These are phyloP conservation scores for Astragalus glycyphyllos DNA, from an alignment of 306 rosid species.

Conservation along the genomic window DNA sequence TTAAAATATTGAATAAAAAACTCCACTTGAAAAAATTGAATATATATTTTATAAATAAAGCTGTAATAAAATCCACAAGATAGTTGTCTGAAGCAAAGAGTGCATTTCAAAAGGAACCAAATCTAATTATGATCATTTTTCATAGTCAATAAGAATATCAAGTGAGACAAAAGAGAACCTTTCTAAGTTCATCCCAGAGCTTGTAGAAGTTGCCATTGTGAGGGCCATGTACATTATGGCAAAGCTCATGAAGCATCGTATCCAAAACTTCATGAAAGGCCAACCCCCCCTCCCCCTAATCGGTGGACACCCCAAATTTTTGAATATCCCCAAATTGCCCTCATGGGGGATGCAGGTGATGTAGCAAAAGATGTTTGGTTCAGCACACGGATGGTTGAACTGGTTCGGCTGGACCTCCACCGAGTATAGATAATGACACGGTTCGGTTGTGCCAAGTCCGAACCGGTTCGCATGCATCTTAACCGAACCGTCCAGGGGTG, in stretches of 20 bases:
- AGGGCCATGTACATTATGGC: constrained; percentile 82
- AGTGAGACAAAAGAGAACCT: constrained; percentile 52
- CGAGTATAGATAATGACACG: no score
- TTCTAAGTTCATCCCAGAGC: constrained; percentile 96
- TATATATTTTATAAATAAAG: constrained; percentile 9
- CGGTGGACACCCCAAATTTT: no score
- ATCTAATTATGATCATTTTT: constrained; percentile 17
- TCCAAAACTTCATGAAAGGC: constrained; percentile 87
- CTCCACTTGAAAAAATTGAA: neutral
- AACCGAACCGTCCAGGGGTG: no score
- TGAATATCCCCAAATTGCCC: no score
- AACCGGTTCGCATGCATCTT: no score
- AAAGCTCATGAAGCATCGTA: constrained; percentile 98
- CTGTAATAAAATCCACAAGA: constrained; percentile 13
- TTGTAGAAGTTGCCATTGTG: constrained; percentile 88
- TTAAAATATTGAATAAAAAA: neutral
- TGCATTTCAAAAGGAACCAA: constrained; percentile 6
- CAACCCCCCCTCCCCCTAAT: no score
- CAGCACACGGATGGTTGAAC: no score
- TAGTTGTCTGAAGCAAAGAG: constrained; percentile 10
- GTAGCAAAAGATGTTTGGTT: no score
- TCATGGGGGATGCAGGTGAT: no score
- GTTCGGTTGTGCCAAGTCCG: no score
- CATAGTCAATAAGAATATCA: constrained; percentile 8
- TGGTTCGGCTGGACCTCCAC: no score